Evolutionary conservation across 169 alveolate species (phyloP), one percentile per base, ranked within the genome.

Genomic region (Eimeria necatrix): DNA sequence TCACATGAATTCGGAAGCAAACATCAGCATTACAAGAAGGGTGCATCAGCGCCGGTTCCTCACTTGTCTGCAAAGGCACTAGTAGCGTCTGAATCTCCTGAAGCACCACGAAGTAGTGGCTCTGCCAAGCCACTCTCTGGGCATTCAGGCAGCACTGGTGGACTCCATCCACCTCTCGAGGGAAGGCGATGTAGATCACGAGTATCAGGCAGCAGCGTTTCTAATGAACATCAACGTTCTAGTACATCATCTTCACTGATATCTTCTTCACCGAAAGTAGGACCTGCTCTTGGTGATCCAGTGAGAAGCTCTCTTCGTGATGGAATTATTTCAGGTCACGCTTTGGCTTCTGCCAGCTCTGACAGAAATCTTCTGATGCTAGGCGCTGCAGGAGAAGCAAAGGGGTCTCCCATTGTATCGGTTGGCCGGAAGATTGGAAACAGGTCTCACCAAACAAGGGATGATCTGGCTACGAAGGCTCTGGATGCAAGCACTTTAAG

Each of bases 171-270:
- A 51, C 24, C 80, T 14, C 81, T 60, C n/a, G 92, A 16, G 41
- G 92, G 81, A 48, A 85, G 80, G 46, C 14, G 92, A 46, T 60
- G 92, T 78, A 56, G 61, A 48, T 59, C 92, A 26, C 80, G 92
- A 59, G 80, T 60, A n/a, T 32, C 92, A 85, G 70, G 70, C 22
- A 60, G 81, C 80, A 61, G 26, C 80, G 26, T 32, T 53, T 51
- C 90, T 3, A 59, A 20, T 20, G 92, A 85, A 7, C 81, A 16
- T 10, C 56, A 60, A 20, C 48, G 24, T 20, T 24, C 80, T 49
- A 56, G 18, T n/a, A 26, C n/a, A 16, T 53, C 68, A 46, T 1
- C 92, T 16, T 60, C 61, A 0, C 20, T 20, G 80, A 22, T 7
- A 14, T 32, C 26, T 51, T 24, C 61, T 56, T 60, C 80, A 0